These are phyloP conservation scores for Rhizopogon vinicolor DNA, from an alignment of 768 basidiomycete genomes.

Conservation along the genomic window DNA sequence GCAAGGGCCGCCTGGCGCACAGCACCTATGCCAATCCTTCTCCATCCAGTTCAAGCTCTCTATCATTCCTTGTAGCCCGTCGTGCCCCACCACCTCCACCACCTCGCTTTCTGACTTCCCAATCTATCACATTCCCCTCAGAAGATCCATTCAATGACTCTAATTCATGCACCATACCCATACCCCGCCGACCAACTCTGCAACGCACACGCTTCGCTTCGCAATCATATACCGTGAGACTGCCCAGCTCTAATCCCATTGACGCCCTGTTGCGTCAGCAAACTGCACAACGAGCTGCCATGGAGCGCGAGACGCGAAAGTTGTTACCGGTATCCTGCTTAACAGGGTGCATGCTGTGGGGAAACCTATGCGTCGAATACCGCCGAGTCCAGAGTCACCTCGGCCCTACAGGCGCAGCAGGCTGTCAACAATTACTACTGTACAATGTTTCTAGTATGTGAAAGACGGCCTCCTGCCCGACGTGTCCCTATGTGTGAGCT, in stretches of 20 bases:
- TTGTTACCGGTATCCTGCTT: constrained; percentile 56
- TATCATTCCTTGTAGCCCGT: constrained; percentile 7
- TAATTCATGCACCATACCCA: constrained; percentile 11
- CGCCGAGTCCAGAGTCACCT: constrained; percentile 22
- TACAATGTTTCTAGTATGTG: constrained; percentile 32
- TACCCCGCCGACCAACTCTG: constrained; percentile 7
- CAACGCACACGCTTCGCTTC: constrained; percentile 24
- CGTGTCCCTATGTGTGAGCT: too few species aligned
- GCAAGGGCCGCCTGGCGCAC: constrained; percentile 22
- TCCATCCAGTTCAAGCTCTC: background rate
- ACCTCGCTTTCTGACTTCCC: constrained; percentile 11
- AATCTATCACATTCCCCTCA: constrained; percentile 16
- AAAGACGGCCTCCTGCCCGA: too few species aligned
- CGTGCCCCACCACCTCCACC: constrained; percentile 9
- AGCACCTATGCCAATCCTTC: constrained; percentile 12
- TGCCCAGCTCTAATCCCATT: constrained; percentile 18
- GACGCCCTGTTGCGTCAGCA: constrained; percentile 25
- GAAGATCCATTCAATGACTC: constrained; percentile 23
- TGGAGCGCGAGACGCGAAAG: constrained; percentile 39
- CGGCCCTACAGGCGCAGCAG: constrained; percentile 49
- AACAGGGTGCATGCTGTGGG: constrained; percentile 48
- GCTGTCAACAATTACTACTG: constrained; percentile 45
- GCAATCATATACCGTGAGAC: constrained; percentile 18
- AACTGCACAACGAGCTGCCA: constrained; percentile 25
- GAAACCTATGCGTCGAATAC: constrained; percentile 45